Percentiles rank a stretch among this genome's conserved stretches.
Evolutionary conservation across 1,139 yeast species (phyloP).

Genomic region (Scheffersomyces segobiensis): DNA sequence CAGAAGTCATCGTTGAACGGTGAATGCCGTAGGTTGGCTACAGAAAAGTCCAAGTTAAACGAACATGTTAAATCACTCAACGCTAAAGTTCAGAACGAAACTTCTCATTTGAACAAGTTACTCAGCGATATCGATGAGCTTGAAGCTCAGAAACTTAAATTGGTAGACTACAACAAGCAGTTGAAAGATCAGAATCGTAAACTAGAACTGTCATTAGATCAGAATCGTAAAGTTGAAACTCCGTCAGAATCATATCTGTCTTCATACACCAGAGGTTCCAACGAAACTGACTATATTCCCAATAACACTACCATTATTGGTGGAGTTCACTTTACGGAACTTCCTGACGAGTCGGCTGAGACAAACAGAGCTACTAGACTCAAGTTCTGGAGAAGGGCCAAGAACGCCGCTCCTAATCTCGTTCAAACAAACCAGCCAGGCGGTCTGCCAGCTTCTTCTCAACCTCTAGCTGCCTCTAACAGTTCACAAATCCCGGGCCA

Average conservation of each 20-base stretch:
- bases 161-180: neutral
- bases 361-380: constrained; percentile 48
- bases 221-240: neutral
- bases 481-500: neutral
- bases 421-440: constrained; percentile 6
- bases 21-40: constrained; percentile 30
- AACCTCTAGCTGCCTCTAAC: neutral
- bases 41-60: constrained; percentile 28
- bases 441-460: constrained; percentile 1
- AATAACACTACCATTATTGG: neutral
- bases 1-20: constrained; percentile 18
- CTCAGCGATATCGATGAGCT: neutral
- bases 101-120: neutral
- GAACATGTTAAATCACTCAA: constrained; percentile 30
- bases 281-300: neutral
- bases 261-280: neutral
- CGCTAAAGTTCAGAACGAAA: constrained; percentile 22
- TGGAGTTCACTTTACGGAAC: neutral
- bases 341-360: constrained; percentile 19
- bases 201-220: neutral
- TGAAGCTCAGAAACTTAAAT: neutral
- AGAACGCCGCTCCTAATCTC: constrained; percentile 16
- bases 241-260: neutral
- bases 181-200: constrained; percentile 1
- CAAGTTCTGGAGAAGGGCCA: constrained; percentile 58